These are phyloP conservation scores for Licmophora abbreviata DNA, from an alignment of 108 stramenopile genomes.

Conservation along the genomic window DNA sequence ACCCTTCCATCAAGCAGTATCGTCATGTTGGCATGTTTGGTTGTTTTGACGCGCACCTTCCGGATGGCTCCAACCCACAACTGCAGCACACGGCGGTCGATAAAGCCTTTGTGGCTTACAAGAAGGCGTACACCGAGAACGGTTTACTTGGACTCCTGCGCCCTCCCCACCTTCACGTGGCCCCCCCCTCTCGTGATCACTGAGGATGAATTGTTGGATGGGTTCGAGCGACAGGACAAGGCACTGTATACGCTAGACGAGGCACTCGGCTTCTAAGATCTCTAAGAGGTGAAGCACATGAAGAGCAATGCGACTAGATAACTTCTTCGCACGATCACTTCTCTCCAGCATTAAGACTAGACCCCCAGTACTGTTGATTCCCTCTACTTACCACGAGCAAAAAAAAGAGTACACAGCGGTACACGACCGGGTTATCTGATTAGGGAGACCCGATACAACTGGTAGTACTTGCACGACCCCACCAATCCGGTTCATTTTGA, in stretches of 20 bases:
- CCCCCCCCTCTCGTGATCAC: slow-evolving; percentile 37
- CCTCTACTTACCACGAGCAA: too few species aligned
- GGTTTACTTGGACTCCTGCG: slow-evolving; percentile 32
- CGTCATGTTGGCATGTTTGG: slow-evolving; percentile 40
- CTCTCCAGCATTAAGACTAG: too few species aligned
- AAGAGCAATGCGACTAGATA: too few species aligned
- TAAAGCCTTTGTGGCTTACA: slow-evolving; percentile 29
- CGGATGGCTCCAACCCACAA: slow-evolving; percentile 32
- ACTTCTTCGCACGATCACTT: too few species aligned
- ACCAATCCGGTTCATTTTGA: too few species aligned
- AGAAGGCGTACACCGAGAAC: slow-evolving; percentile 21
- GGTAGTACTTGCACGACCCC: too few species aligned
- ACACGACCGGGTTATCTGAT: too few species aligned
- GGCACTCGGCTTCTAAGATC: slow-evolving; percentile 27
- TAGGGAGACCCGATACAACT: too few species aligned
- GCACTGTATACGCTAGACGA: slow-evolving; percentile 30
- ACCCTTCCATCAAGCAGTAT: slow-evolving; percentile 32
- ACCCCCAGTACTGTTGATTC: too few species aligned
- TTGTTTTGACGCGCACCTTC: slow-evolving; percentile 26
- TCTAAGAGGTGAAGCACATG: too few species aligned
- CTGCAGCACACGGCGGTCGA: slow-evolving; percentile 22
- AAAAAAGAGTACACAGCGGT: too few species aligned
- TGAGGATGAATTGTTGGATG: slow-evolving; percentile 35
- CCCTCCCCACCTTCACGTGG: slow-evolving; percentile 31
- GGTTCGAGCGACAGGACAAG: slow-evolving; percentile 38